phyloP scores from a whole-genome alignment of 2,329 filamentous ascomycete genomes.

The Lasiodiplodia theobromae region DNA sequence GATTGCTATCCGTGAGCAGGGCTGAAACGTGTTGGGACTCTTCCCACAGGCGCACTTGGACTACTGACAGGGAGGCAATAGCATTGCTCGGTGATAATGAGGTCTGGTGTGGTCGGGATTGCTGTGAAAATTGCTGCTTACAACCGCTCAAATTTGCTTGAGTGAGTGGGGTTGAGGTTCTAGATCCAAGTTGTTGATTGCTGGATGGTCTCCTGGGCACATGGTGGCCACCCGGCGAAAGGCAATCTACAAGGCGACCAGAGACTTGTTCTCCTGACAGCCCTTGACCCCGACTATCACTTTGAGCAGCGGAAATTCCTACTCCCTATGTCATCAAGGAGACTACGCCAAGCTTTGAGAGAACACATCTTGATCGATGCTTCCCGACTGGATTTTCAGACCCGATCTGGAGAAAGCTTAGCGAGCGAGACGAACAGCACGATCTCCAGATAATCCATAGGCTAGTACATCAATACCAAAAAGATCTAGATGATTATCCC shows the following conservation, averaged over 20 bases:
- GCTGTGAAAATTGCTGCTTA: neutral
- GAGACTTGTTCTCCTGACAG: neutral
- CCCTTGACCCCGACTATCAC: neutral
- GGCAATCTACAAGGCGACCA: neutral
- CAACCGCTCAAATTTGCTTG: neutral
- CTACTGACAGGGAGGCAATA: neutral
- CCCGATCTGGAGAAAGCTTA: neutral
- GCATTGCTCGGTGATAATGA: neutral
- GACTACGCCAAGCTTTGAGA: neutral
- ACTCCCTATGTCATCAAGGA: neutral
- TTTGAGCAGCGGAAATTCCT: neutral
- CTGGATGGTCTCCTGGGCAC: neutral
- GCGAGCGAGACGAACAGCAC: neutral
- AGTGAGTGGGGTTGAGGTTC: neutral
- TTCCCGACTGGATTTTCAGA: neutral
- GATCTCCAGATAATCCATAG: neutral
- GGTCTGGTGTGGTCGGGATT: neutral
- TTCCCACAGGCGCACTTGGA: neutral
- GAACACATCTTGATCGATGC: neutral
- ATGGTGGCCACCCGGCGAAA: neutral
- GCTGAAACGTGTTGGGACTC: conserved; percentile 4
- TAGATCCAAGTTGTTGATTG: neutral
- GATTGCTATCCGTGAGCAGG: neutral
- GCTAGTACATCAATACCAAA: neutral
- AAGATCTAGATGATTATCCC: too few species aligned